Conservation (phyloP, 1,139 yeast genomes). For the Yamadazyma siamensis region DNA sequence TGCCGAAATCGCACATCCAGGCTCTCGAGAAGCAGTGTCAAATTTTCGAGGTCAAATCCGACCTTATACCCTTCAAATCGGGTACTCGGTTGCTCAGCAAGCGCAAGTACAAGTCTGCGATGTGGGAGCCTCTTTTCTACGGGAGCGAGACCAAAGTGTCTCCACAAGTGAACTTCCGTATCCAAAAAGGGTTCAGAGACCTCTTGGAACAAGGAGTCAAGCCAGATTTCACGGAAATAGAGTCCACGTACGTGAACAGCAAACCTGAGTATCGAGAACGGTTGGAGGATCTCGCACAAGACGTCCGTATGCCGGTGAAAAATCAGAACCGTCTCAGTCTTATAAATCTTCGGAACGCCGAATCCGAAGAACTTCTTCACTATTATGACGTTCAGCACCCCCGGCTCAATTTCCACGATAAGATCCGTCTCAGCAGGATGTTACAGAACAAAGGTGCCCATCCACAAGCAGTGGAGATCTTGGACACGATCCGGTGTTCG, state of each 20-base stretch:
- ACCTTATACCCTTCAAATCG: slow-evolving; percentile 22
- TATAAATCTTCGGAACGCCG: slow-evolving; percentile 14
- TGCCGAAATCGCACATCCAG: slow-evolving; percentile 16
- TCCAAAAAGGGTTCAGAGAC: slow-evolving; percentile 33
- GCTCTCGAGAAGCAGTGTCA: slow-evolving; percentile 27
- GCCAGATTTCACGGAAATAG: slow-evolving; percentile 32
- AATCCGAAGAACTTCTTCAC: slow-evolving; percentile 15
- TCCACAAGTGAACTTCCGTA: slow-evolving; percentile 29
- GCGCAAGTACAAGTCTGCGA: slow-evolving; percentile 11
- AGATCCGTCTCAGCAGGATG: slow-evolving; percentile 29
- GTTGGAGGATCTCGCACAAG: slow-evolving; percentile 19
- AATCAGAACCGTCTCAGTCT: slow-evolving; percentile 15
- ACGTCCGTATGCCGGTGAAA: slow-evolving; percentile 12
- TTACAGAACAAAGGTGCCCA: slow-evolving; percentile 27
- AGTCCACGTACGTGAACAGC: slow-evolving; percentile 30
- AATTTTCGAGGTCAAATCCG: not conserved
- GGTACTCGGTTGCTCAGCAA: slow-evolving; percentile 15
- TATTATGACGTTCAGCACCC: slow-evolving; percentile 12
- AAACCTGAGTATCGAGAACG: slow-evolving; percentile 16
- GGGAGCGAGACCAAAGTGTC: slow-evolving; percentile 1
- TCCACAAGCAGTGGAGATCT: slow-evolving; percentile 21
- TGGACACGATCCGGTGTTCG: slow-evolving; percentile 19
- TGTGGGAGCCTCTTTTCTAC: slow-evolving; percentile 13
- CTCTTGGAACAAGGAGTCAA: slow-evolving; percentile 31
- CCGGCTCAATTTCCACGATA: slow-evolving; percentile 25